Conservation (phyloP, 345 rosid genomes). For the Rhizophora mangle region DNA sequence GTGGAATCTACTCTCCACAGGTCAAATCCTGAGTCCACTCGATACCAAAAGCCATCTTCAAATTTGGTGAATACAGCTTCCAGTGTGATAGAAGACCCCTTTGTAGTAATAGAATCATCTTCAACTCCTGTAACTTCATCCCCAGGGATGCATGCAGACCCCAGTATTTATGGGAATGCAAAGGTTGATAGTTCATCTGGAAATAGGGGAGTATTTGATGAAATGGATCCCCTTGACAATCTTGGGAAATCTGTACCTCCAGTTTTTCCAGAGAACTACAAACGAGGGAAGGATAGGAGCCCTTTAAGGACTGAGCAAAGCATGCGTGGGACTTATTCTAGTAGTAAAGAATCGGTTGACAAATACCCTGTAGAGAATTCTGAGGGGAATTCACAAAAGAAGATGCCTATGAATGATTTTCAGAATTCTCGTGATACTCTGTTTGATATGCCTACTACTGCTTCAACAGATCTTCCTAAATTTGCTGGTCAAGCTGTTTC, state of each 20-base stretch:
- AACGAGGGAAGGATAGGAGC: constrained; percentile 46
- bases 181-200: constrained; percentile 39
- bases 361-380: constrained; percentile 35
- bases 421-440: constrained; percentile 41
- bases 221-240: constrained; percentile 58
- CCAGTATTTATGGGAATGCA: constrained; percentile 41
- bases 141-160: constrained; percentile 40
- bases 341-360: constrained; percentile 37
- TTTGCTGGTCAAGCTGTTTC: constrained; percentile 42
- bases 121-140: constrained; percentile 40
- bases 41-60: constrained; percentile 36
- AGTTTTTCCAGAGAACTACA: constrained; percentile 40
- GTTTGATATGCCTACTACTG: constrained; percentile 40
- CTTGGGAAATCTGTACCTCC: constrained; percentile 56
- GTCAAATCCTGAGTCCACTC: constrained; percentile 46
- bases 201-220: constrained; percentile 50
- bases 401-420: constrained; percentile 37
- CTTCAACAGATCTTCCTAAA: constrained; percentile 32
- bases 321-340: constrained; percentile 35
- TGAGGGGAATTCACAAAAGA: constrained; percentile 38
- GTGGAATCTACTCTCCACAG: constrained; percentile 31
- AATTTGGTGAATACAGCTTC: constrained; percentile 42
- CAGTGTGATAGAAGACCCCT: constrained; percentile 50
- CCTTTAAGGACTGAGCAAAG: constrained; percentile 43
- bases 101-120: constrained; percentile 50